Evolutionary conservation across 371 early-diverging fungal species (phyloP).

Genomic region (Rhizopus arrhizus): DNA sequence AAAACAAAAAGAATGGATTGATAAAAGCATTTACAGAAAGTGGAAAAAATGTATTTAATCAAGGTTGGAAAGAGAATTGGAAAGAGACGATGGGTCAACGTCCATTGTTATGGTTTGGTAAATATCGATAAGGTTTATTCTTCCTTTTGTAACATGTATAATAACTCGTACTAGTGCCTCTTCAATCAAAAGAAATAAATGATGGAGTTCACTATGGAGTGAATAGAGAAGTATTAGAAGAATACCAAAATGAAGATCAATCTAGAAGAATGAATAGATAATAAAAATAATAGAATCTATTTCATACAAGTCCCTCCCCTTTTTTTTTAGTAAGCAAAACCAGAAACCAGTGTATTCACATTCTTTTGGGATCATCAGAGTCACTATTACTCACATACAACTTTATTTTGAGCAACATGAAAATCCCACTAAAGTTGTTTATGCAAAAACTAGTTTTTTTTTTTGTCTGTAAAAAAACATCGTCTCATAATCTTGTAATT

Average conservation of each 20-base stretch:
- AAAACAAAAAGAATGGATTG: constrained; percentile 10
- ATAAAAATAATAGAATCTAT: neutral
- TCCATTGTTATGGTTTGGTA: constrained; percentile 39
- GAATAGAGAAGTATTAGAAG: constrained; percentile 8
- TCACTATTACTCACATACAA: no score
- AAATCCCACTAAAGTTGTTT: no score
- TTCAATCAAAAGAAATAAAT: constrained; percentile 6
- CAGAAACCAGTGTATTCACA: no score
- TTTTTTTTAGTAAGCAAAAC: no score
- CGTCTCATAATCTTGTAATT: neutral
- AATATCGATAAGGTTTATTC: neutral
- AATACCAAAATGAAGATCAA: constrained; percentile 14
- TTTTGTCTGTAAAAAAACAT: neutral
- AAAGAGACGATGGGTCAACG: constrained; percentile 36
- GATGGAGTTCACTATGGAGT: constrained; percentile 28
- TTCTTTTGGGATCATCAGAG: no score
- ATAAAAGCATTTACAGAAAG: constrained; percentile 30
- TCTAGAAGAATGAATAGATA: neutral
- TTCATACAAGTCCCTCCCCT: neutral
- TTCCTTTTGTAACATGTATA: neutral
- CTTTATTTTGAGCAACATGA: no score
- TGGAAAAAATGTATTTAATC: constrained; percentile 43
- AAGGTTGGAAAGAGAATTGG: constrained; percentile 41
- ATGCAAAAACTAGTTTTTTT: neutral
- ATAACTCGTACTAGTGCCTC: constrained; percentile 15